phyloP scores from a whole-genome alignment of 2,329 filamentous ascomycete species.

The Chalara sp. region DNA sequence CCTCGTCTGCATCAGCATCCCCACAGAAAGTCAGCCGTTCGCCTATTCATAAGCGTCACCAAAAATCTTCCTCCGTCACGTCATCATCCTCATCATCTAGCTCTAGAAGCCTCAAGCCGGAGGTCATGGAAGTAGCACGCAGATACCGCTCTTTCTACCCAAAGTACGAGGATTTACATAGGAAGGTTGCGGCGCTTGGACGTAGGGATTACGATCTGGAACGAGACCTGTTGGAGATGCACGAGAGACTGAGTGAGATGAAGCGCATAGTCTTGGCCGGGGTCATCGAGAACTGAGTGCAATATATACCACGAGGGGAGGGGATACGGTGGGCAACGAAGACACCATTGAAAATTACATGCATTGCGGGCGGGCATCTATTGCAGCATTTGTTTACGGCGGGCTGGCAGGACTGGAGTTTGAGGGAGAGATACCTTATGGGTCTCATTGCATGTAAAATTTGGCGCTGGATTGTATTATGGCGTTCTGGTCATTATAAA shows the following conservation, averaged over 20 bases:
- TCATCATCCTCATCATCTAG: constrained; percentile 19
- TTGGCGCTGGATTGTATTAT: no score
- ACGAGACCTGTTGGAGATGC: constrained; percentile 46
- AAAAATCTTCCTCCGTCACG: constrained; percentile 24
- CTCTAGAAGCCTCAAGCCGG: constrained; percentile 33
- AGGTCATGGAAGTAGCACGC: constrained; percentile 46
- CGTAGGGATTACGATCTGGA: constrained; percentile 46
- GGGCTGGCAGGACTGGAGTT: no score
- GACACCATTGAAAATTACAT: no score
- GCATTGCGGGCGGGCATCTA: no score
- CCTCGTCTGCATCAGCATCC: constrained; percentile 22
- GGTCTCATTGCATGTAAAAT: no score
- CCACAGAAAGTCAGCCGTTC: constrained; percentile 20
- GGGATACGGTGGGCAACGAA: background rate
- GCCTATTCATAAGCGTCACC: constrained; percentile 24
- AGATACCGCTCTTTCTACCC: constrained; percentile 50
- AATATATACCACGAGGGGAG: background rate
- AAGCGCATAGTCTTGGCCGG: constrained; percentile 45
- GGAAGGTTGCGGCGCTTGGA: constrained; percentile 39
- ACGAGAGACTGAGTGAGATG: constrained; percentile 45
- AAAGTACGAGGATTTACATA: constrained; percentile 49
- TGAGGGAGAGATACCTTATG: no score
- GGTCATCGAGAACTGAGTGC: constrained; percentile 12
- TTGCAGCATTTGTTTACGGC: no score
- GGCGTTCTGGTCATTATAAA: no score